Evolutionary conservation across 257 asterid genomes (phyloP).

Genomic region (Solanum acaule): DNA sequence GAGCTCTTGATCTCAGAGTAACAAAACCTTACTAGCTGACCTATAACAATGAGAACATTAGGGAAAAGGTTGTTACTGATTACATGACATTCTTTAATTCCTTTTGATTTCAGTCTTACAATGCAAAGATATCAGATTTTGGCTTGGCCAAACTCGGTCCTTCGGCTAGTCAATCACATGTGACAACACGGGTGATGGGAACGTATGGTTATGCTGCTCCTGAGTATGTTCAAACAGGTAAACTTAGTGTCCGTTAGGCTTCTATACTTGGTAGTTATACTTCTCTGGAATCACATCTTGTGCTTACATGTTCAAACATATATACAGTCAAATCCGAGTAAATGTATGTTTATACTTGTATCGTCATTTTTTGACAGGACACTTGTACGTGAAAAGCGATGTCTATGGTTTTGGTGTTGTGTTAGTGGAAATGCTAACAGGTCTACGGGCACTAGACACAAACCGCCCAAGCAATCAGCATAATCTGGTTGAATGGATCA

Average conservation of each 20-base stretch:
- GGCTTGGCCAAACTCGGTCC: slow-evolving; percentile 69
- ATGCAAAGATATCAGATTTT: slow-evolving; percentile 64
- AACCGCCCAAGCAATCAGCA: slow-evolving; percentile 47
- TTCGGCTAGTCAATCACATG: slow-evolving; percentile 56
- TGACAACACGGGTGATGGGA: slow-evolving; percentile 63
- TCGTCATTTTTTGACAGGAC: slow-evolving; percentile 29
- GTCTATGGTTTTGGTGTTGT: slow-evolving; percentile 71
- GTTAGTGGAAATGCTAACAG: slow-evolving; percentile 61
- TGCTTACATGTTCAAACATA: neutral
- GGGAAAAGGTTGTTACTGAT: too few relatives aligned
- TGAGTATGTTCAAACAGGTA: slow-evolving; percentile 68
- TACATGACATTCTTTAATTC: neutral
- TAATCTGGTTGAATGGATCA: slow-evolving; percentile 53
- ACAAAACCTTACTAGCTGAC: neutral
- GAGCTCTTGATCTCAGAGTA: neutral
- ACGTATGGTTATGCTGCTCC: slow-evolving; percentile 81
- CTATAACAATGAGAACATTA: too few relatives aligned
- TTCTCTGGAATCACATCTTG: neutral
- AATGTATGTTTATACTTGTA: neutral
- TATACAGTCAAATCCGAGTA: neutral
- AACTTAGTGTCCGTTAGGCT: neutral
- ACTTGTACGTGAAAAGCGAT: slow-evolving; percentile 62
- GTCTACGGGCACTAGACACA: slow-evolving; percentile 42
- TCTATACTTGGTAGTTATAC: neutral
- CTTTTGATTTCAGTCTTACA: slow-evolving; percentile 35